Evolutionary conservation across 2,329 filamentous ascomycete genomes (phyloP).

Genomic region (Waltergamsia citrina): DNA sequence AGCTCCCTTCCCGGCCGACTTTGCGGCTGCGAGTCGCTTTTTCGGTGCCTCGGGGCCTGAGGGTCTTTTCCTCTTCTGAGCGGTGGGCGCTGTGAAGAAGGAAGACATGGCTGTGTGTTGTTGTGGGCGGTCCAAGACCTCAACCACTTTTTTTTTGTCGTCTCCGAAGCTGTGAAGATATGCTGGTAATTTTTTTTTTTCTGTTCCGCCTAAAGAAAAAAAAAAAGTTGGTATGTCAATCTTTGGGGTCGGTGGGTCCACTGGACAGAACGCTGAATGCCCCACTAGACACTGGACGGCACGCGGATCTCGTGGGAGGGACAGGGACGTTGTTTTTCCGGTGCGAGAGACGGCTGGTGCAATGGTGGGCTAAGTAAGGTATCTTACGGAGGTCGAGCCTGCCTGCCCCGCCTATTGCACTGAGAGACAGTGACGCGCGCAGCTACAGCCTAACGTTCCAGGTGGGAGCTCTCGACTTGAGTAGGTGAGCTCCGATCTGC

Average conservation of each 20-base stretch:
- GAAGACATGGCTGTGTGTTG: slow-evolving; percentile 67
- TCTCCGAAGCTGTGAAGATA: too few relatives aligned
- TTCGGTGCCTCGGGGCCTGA: slow-evolving; percentile 45
- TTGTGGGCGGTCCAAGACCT: slow-evolving; percentile 3
- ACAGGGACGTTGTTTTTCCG: slow-evolving; percentile 4
- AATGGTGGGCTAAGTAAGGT: too few relatives aligned
- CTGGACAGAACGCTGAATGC: background rate
- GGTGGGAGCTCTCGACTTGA: slow-evolving; percentile 8
- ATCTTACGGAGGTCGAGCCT: too few relatives aligned
- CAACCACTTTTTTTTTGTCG: slow-evolving; percentile 2
- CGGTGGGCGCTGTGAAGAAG: slow-evolving; percentile 85
- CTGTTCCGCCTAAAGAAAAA: slow-evolving; percentile 9
- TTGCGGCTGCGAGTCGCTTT: slow-evolving; percentile 45
- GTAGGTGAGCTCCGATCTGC: background rate
- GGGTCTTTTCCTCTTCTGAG: slow-evolving; percentile 78
- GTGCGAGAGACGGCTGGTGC: too few relatives aligned
- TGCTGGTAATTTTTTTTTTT: background rate
- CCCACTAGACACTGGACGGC: background rate
- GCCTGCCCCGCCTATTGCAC: too few relatives aligned
- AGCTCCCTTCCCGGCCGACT: slow-evolving; percentile 10
- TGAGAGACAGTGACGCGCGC: slow-evolving; percentile 24
- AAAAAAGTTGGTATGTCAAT: slow-evolving; percentile 2
- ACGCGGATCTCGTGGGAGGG: background rate
- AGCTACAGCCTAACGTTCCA: slow-evolving; percentile 24
- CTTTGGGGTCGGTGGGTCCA: slow-evolving; percentile 1